Base-by-base conservation (phyloP, 2,329 filamentous ascomycete species). In the Cladophialophora immunda region DNA sequence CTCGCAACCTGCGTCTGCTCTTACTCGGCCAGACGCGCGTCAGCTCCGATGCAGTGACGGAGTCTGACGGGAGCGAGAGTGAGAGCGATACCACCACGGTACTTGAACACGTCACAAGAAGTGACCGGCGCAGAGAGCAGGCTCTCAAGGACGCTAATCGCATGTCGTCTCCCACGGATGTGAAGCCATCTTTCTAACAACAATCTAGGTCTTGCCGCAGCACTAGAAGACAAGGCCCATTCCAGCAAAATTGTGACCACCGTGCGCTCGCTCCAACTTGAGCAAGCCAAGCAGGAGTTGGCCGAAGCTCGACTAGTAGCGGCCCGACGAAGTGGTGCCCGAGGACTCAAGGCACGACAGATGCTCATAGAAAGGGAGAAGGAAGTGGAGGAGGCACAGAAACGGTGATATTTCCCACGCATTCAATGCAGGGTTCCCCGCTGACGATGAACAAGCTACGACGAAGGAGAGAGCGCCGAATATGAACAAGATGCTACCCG, bases 341-440 rank as follows among this genome's bases (percentile, higher is more conserved):
- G 92, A 50, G 93, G 93, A 0, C 81, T 91, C 83, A 86, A 90
- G 67, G 92, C 92, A 0, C 84, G 92, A n/a, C 94, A 95, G 73
- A 86, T 89, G 0, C 78, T 95, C 19, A 87, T 88, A 58, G 85
- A 85, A 3, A 86, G 89, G 30, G 92, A 96, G 74, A 89, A 88
- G 69, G 85, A 85, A 17, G 82, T 92, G 2, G 84, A 86, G 11
- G 85, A 87, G 54, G 89, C 87, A 0, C 78, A 82, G 45, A 76
- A 76, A 9, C 60, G 83, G 86, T 89, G 77, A 75, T 82, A 72
- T 11, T 5, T 47, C 7, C 13, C 5, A 8, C 19, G 13, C 25
- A 8, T 11, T 19, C 19, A 15, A 13, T 25, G 19, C 8, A 11
- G 32, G n/a, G 30, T 1, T 34, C 3, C n/a, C 25, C 32, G 27